Conservation (phyloP, 2,329 filamentous ascomycete species). For the Cercospora zeae-maydis region DNA sequence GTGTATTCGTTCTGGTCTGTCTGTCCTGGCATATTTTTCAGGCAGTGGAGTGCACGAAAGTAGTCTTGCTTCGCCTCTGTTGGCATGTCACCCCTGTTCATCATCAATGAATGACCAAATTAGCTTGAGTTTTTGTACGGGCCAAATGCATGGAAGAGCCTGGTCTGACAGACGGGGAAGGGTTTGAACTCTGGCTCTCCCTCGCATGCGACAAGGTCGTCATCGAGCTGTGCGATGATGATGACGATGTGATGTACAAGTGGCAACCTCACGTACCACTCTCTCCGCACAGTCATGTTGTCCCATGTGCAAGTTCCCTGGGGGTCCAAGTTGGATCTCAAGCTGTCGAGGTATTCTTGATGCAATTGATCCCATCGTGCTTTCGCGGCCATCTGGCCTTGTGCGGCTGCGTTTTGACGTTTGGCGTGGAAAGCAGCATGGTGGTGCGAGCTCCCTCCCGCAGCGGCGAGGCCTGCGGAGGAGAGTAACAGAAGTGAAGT, state of each 20-base stretch:
- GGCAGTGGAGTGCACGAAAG: slow-evolving; percentile 20
- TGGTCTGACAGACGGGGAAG: background rate
- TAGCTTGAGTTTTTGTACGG: background rate
- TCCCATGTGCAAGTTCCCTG: slow-evolving; percentile 22
- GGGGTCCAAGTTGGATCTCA: slow-evolving; percentile 8
- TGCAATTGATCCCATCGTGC: slow-evolving; percentile 18
- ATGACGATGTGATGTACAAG: background rate
- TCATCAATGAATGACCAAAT: background rate
- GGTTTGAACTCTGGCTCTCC: background rate
- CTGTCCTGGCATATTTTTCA: slow-evolving; percentile 18
- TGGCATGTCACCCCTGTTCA: slow-evolving; percentile 22
- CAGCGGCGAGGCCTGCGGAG: background rate
- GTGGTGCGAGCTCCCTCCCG: background rate
- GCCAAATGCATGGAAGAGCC: background rate
- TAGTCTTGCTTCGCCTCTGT: slow-evolving; percentile 17
- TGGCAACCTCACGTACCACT: slow-evolving; percentile 14
- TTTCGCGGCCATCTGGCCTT: slow-evolving; percentile 6
- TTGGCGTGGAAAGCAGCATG: background rate
- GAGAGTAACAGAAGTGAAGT: background rate
- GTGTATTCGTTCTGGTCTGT: background rate
- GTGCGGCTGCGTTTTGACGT: background rate
- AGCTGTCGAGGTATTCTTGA: slow-evolving; percentile 8
- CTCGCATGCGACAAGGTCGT: background rate
- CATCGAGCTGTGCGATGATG: background rate
- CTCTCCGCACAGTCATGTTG: slow-evolving; percentile 20